Base-by-base conservation (phyloP, 1,284 basidiomycete genomes). In the Ustilago vetiveriae region DNA sequence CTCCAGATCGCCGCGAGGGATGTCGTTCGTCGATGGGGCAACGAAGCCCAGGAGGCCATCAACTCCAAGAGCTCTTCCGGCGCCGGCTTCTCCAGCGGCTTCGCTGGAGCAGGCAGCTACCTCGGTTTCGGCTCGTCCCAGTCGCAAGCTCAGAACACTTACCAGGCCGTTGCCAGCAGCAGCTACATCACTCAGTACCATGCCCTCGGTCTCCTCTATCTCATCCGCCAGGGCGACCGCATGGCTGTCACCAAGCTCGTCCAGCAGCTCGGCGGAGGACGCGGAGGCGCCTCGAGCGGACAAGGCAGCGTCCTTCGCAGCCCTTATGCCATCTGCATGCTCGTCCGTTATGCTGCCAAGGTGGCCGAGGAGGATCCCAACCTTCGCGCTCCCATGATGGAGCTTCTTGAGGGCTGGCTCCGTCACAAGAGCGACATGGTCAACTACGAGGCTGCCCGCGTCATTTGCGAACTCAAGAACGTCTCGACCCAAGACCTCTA, bases 361-460 rank as follows among this genome's bases (percentile, higher is more conserved):
- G 91, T 98, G 49, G 94, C 96, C 86, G 95, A 98, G 76, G 96
- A 98, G 78, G 96, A 99, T 84, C 84, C 89, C n/a, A 81, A 81
- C 65, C 68, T 81, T 46, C 74, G 76, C 24, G 60, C 53, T 19
- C 66, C 67, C 23, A 97, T 98, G 88, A 86, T 93, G 60, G 95
- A 98, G 76, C 87, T 97, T 41, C 86, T 98, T 48, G 96, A 98
- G 82, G 90, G 91, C 37, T 95, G 94, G 89, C 86, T 98, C 60
- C 89, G 94, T 63, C 96, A 99, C 85, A 99, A 98, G 86, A 95
- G 93, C 80, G 96, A 99, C 83, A 98, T 98, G 96, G 96, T 99
- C 82, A 98, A 98, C 85, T 92, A 95, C 76, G 96, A 99, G 83
- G 96, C 95, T 26, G 96, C 96, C 6, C 89, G 95, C 48, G 94